Evolutionary conservation across 768 basidiomycete genomes (phyloP).

Genomic region (Rhizopogon vesiculosus): DNA sequence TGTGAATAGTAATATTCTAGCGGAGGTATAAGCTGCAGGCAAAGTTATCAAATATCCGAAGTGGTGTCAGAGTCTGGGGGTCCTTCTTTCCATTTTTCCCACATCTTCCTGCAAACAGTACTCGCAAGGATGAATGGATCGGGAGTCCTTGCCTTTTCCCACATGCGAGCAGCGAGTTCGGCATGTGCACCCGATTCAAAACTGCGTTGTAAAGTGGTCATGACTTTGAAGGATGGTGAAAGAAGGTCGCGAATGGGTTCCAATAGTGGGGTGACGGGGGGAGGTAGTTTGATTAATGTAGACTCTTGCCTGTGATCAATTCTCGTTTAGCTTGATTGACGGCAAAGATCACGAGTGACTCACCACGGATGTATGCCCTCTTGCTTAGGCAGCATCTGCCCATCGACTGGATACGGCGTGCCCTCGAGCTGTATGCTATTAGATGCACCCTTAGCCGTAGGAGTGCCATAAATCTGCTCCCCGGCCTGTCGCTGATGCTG

Average conservation of each 20-base stretch:
- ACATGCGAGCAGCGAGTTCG: slow-evolving; percentile 51
- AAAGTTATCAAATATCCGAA: slow-evolving; percentile 1
- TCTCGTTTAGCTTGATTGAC: not conserved
- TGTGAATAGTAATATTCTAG: not conserved
- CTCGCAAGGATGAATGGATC: slow-evolving; percentile 49
- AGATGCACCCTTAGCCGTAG: slow-evolving; percentile 1
- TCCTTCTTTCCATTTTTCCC: slow-evolving; percentile 30
- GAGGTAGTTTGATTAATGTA: slow-evolving; percentile 54
- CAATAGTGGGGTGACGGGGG: slow-evolving; percentile 48
- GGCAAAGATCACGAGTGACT: slow-evolving; percentile 14
- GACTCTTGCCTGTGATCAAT: slow-evolving; percentile 38
- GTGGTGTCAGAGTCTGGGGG: slow-evolving; percentile 13
- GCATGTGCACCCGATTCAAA: slow-evolving; percentile 53
- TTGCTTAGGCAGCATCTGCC: slow-evolving; percentile 5
- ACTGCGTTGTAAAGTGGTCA: slow-evolving; percentile 49
- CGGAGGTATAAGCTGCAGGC: not conserved
- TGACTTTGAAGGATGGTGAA: slow-evolving; percentile 47
- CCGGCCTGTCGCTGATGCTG: slow-evolving; percentile 15
- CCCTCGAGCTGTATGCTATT: slow-evolving; percentile 32
- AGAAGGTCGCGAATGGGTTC: slow-evolving; percentile 52
- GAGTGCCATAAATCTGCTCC: slow-evolving; percentile 10
- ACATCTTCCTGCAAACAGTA: slow-evolving; percentile 35
- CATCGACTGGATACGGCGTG: slow-evolving; percentile 36
- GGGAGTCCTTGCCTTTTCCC: slow-evolving; percentile 59
- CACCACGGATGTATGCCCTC: slow-evolving; percentile 30